Conservation (phyloP, 164 flowering plant genomes). For the Umbilicus rupestris region DNA sequence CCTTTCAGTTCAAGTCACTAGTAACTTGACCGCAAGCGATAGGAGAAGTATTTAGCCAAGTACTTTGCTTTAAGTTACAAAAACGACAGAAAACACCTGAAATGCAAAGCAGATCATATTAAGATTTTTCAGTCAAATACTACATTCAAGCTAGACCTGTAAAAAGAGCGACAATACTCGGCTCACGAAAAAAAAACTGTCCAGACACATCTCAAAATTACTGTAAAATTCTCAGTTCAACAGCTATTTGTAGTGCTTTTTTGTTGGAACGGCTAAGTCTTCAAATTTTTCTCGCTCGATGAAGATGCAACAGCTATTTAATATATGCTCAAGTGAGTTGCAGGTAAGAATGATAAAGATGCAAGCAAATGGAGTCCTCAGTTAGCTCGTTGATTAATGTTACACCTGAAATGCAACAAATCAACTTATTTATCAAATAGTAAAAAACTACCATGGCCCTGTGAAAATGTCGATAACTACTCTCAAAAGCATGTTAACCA, state of each 20-base stretch:
- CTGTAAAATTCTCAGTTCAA: neutral
- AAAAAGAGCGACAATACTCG: neutral
- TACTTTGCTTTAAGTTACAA: neutral
- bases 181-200: neutral
- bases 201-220: no score
- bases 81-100: neutral
- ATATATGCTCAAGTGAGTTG: neutral
- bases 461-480: no score
- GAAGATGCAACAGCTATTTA: no score
- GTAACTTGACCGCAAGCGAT: neutral
- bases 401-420: no score
- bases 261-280: neutral
- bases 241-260: neutral
- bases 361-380: neutral
- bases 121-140: neutral
- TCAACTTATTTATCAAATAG: no score
- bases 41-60: neutral
- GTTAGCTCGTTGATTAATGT: neutral
- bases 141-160: neutral
- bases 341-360: neutral
- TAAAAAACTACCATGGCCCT: no score
- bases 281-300: no score
- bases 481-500: no score
- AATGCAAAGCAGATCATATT: neutral
- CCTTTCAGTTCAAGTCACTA: neutral